phyloP scores from a whole-genome alignment of 768 basidiomycete genomes.

The Suillus hirtellus region DNA sequence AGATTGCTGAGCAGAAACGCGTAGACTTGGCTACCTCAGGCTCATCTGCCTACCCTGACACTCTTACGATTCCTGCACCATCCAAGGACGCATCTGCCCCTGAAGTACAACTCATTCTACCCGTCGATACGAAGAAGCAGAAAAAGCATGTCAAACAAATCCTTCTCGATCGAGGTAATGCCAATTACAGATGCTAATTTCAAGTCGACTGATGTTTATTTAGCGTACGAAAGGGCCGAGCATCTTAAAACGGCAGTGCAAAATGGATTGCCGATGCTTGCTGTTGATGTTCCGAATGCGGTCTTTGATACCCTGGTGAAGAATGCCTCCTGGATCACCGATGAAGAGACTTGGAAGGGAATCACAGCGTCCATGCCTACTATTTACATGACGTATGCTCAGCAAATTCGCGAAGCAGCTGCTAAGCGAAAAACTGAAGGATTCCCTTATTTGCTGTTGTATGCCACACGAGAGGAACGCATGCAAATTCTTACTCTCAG shows the following conservation, averaged over 20 bases:
- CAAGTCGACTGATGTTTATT: neutral
- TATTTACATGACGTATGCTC: conserved; percentile 60
- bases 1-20: conserved; percentile 79
- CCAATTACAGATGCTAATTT: conserved; percentile 10
- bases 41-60: conserved; percentile 45
- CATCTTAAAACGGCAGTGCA: conserved; percentile 62
- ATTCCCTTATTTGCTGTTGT: conserved; percentile 60
- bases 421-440: conserved; percentile 64
- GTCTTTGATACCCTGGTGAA: conserved; percentile 66
- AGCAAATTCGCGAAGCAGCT: conserved; percentile 67
- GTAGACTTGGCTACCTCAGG: conserved; percentile 68
- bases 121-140: conserved; percentile 71
- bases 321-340: conserved; percentile 62
- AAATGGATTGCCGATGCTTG: conserved; percentile 65
- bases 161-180: conserved; percentile 63
- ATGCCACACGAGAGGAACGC: conserved; percentile 68
- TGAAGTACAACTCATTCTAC: conserved; percentile 66
- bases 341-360: conserved; percentile 74
- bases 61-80: conserved; percentile 31
- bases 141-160: conserved; percentile 71
- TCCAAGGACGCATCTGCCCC: conserved; percentile 39
- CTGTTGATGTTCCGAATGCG: conserved; percentile 61
- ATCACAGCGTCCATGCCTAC: conserved; percentile 56
- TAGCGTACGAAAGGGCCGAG: conserved; percentile 64
- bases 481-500: conserved; percentile 56